Evolutionary conservation across 805 yeast species (phyloP), one percentile per base, ranked within the genome.

Genomic region (Saitoella complicata): DNA sequence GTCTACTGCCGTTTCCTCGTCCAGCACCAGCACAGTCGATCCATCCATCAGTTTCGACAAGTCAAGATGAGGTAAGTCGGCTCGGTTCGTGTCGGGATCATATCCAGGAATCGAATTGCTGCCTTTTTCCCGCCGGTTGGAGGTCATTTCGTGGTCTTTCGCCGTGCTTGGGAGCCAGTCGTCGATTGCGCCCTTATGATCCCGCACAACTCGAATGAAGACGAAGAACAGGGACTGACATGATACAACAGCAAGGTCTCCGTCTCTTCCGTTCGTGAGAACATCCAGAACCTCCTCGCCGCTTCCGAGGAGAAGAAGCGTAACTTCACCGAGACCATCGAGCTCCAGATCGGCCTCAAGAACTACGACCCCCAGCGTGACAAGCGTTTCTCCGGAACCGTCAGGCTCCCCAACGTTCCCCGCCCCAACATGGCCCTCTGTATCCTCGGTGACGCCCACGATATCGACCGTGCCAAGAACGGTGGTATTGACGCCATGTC

Each of bases 301-400:
- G 77, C 68, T 79, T 85, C 97, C 63, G 76, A 67, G 69, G 91
- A 82, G 72, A 91, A 91, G 84, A 88, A 91, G 95, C 87, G 99
- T 81, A 91, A 91, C 94, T 91, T 91, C 77, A 82, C 88, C 73
- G 99, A 91, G 81, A 88, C 99, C 71, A 87, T 91, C 65, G 99
- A 91, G 77, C 78, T 91, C 69, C 98, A 91, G 77, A 94, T 91
- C 67, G 98, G 98, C 72, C 80, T 91, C 64, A 91, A 91, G 87
- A 91, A 91, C 94, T 91, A 91, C 75, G 99, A 91, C 71, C 97
- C 99, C 68, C 98, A 91, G 78, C 87, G 98, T 84, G 99, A 91
- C 75, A 91, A 91, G 87, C 97, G 99, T 86, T 91, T 91, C 96
- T 88, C 97, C 69, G 99, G 99, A 76, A 67, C 97, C 67, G 80